Conservation (phyloP, 208 protist species). For the Trypanosoma conorhini region DNA sequence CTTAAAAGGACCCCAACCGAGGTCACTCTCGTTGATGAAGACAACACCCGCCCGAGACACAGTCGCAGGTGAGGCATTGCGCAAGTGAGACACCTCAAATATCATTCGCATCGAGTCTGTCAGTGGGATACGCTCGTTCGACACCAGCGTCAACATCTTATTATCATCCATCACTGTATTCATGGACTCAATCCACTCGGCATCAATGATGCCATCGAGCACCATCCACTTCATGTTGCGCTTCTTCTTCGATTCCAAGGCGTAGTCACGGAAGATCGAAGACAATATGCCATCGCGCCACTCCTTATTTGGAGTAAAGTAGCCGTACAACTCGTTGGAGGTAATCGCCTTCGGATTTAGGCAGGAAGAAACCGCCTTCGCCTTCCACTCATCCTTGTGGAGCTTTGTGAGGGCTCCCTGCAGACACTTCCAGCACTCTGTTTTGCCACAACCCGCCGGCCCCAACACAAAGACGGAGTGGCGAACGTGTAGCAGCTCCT, state of each 20-base stretch:
- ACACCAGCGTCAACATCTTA: slow-evolving; percentile 98
- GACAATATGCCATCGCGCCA: slow-evolving; percentile 97
- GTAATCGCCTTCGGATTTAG: slow-evolving; percentile 99
- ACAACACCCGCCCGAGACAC: slow-evolving; percentile 98
- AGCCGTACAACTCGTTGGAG: slow-evolving; percentile 98
- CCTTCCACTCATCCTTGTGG: slow-evolving; percentile 92
- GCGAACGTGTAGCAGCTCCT: slow-evolving; percentile 98
- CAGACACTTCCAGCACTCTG: slow-evolving; percentile 96
- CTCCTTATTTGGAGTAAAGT: slow-evolving; percentile 96
- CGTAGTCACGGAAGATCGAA: slow-evolving; percentile 96
- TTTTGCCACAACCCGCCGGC: slow-evolving; percentile 96
- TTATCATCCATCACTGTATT: slow-evolving; percentile 99
- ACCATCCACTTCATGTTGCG: slow-evolving; percentile 98
- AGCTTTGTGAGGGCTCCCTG: slow-evolving; percentile 91
- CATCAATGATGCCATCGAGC: slow-evolving; percentile 98
- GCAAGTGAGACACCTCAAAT: slow-evolving; percentile 97
- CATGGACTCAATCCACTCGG: slow-evolving; percentile 99
- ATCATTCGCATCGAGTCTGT: slow-evolving; percentile 98
- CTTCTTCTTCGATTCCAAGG: slow-evolving; percentile 95
- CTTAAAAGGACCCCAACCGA: slow-evolving; percentile 97
- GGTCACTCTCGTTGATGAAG: slow-evolving; percentile 97
- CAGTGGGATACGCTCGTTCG: slow-evolving; percentile 98
- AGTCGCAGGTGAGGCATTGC: slow-evolving; percentile 98
- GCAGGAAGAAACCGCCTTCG: slow-evolving; percentile 88
- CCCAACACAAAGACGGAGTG: slow-evolving; percentile 99